Base-by-base conservation (phyloP, 257 asterid species). In the Echium plantagineum region DNA sequence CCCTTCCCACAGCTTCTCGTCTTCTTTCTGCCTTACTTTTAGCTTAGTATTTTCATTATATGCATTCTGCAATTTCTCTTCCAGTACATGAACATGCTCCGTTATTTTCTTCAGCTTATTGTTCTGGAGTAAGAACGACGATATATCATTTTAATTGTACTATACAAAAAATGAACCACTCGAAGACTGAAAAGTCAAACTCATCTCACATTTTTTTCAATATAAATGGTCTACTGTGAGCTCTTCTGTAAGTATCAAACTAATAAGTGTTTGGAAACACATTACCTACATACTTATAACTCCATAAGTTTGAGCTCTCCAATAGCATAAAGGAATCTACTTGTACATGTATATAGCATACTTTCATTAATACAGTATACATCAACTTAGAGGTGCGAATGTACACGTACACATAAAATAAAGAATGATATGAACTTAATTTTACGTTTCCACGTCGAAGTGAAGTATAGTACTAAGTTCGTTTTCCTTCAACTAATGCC, bases 1-100 rank as follows among this genome's bases (percentile, higher is more conserved):
- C 61, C 96, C 99, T 66, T 61, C 80, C 97, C 99, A 89, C n/a
- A 86, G 90, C 78, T 86, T 89, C 75, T 83, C 91, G 64, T 93
- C 97, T 72, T 93, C 99, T 76, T 86, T 89, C 74, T 83, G 96
- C 81, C 77, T 89, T 67, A 80, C 96, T 70, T 81, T 86, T 57
- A 84, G 79, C 78, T 80, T 86, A 2, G 91, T 83, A 73, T 93
- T 93, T 74, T 93, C 99, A 60, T 89, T 93, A 68, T 82, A 77
- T 6, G 91, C 94, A 74, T 60, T 80, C 79, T 83, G 96, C 76
- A 93, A 74, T 72, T 93, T 89, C 69, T 86, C 97, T 80, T 93
- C 97, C 60, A 93, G 75, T 18, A 74, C 59, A 51, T 61, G 82
- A 60, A 84, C 73, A 61, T 85, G 90, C 56, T 86, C 96, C 2